phyloP scores from a whole-genome alignment of 805 yeast genomes.

The Hanseniaspora taiwanica region DNA sequence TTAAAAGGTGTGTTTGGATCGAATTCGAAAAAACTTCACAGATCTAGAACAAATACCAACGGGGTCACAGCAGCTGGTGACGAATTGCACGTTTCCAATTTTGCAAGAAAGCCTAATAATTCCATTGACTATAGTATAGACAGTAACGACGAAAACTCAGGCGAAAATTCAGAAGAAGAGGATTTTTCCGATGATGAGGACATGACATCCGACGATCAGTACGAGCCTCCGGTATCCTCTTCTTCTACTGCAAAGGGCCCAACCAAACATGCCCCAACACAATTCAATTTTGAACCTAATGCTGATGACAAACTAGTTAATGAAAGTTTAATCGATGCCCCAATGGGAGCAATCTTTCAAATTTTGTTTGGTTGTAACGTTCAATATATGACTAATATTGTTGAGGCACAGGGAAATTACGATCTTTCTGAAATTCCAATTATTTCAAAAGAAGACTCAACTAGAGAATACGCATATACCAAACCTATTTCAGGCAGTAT shows the following conservation, averaged over 20 bases:
- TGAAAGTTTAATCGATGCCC: conserved; percentile 44
- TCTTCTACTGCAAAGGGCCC: conserved; percentile 25
- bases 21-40: neutral
- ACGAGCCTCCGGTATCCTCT: conserved; percentile 11
- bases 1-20: conserved; percentile 1
- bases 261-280: conserved; percentile 35
- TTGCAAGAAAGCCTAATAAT: neutral
- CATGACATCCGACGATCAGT: conserved; percentile 24
- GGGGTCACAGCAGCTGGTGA: conserved; percentile 1
- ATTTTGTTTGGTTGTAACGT: conserved; percentile 53
- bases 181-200: conserved; percentile 12
- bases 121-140: conserved; percentile 6
- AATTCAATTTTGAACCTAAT: conserved; percentile 26
- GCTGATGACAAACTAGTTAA: conserved; percentile 41
- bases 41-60: neutral
- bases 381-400: conserved; percentile 28
- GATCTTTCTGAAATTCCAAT: conserved; percentile 39
- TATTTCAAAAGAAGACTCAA: conserved; percentile 21
- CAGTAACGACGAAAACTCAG: conserved; percentile 10
- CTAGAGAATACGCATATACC: conserved; percentile 41
- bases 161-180: conserved; percentile 9
- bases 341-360: conserved; percentile 46
- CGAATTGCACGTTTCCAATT: conserved; percentile 1
- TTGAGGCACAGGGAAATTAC: conserved; percentile 50
- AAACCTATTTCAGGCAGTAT: conserved; percentile 57